Evolutionary conservation across 1,284 basidiomycete genomes (phyloP), one percentile per base, ranked within the genome.

Genomic region (Trametes polyzona): DNA sequence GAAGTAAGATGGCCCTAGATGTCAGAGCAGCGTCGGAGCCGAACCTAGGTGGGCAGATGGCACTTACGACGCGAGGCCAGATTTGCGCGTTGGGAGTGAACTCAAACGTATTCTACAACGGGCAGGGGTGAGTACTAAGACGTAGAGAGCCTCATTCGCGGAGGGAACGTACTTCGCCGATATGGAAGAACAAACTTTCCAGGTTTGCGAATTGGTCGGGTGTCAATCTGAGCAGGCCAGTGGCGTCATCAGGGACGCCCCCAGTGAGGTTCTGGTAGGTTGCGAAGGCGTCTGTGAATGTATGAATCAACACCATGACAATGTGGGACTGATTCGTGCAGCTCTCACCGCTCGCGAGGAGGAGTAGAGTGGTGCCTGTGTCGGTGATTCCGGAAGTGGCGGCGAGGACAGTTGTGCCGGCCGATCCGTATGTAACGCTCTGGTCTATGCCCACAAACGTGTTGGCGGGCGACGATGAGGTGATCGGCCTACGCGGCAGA

Each of bases 51-150:
- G 11, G 33, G 17, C 33, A 35, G 14, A 16, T 10, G 67, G 24
- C 5, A 17, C 75, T 54, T 55, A 82, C 79, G 17, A 82, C 52
- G 32, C 61, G 61, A 11, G 61, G 82, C 78, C 79, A 84, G 56
- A 81, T 76, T 70, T 84, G 83, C 2, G 82, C 83, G 55, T 84
- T 81, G 2, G 81, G 68, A 2, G 79, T 81, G 41, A 84, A 69
- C 65, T 79, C 76, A 60, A 74, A 79, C 8, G 55, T 32, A 42
- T 52, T 42, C 55, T 55, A 30, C 11, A 10, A 10, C 16, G 16
- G 10, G 9, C 7, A 30, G 3, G 16, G 49, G 30, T 16, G 21
- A 32, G 1, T 23, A 3, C 4, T 24, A 8, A 36, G 5, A 5
- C 73, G 32, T 9, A 16, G 17, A 21, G 16, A 16, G 43, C 16